Evolutionary conservation across 768 basidiomycete genomes (phyloP).

Genomic region (Russula virescens): DNA sequence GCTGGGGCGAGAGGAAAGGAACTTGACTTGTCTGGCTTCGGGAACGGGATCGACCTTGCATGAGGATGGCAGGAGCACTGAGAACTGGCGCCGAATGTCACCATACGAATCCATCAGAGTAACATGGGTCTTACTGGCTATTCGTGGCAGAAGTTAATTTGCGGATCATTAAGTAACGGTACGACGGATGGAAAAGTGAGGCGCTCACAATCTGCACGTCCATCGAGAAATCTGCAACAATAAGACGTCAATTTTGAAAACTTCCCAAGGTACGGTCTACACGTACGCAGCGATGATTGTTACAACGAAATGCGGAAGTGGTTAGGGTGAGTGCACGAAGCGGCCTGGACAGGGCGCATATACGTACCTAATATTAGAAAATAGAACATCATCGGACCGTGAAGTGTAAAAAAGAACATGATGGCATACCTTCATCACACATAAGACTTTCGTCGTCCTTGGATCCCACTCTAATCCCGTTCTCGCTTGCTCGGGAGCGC

Average conservation of each 20-base stretch:
- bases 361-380: conserved; percentile 29
- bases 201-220: conserved; percentile 18
- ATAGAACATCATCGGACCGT: conserved; percentile 31
- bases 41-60: conserved; percentile 27
- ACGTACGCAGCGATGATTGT: conserved; percentile 10
- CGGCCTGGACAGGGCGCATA: conserved; percentile 34
- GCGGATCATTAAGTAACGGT: conserved; percentile 36
- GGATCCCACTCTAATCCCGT: conserved; percentile 60
- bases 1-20: conserved; percentile 28
- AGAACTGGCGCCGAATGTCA: conserved; percentile 19
- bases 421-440: conserved; percentile 44
- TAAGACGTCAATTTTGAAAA: background rate
- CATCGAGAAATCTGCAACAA: conserved; percentile 7
- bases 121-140: conserved; percentile 16
- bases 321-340: background rate
- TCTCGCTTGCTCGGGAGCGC: conserved; percentile 64
- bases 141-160: conserved; percentile 16
- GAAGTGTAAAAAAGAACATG: conserved; percentile 35
- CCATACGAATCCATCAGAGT: background rate
- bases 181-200: conserved; percentile 28
- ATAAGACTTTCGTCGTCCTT: conserved; percentile 35
- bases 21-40: conserved; percentile 28
- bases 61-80: conserved; percentile 23
- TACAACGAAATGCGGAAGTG: background rate
- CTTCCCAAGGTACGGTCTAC: background rate